A percentile compares a stretch with the other conserved stretches of the same genome.
Evolutionary conservation across 2,329 filamentous ascomycete species (phyloP).

Genomic region (Botrytis fabae): DNA sequence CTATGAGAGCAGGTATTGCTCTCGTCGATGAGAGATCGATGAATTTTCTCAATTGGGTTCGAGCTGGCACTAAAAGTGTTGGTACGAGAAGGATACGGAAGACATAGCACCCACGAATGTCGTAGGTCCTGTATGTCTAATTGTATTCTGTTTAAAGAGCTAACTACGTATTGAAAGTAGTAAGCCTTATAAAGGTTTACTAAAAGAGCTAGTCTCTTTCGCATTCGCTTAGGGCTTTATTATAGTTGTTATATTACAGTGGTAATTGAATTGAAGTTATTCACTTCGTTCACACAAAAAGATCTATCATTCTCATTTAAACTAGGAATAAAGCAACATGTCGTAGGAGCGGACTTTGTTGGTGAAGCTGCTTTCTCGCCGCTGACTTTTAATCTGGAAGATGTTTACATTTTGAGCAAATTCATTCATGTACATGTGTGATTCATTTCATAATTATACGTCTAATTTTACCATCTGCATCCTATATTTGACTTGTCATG

Average conservation of each 20-base stretch:
- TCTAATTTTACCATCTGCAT: neutral
- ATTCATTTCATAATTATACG: neutral
- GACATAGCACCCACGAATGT: no score
- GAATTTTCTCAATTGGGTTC: neutral
- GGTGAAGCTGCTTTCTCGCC: neutral
- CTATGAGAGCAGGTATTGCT: neutral
- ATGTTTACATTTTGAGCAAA: neutral
- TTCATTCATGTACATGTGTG: neutral
- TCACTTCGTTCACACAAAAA: no score
- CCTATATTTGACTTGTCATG: neutral
- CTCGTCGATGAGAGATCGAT: accelerated
- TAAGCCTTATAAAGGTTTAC: no score
- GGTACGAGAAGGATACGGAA: no score
- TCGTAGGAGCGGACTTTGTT: neutral
- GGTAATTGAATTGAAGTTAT: no score
- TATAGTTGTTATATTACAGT: no score
- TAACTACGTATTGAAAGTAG: no score
- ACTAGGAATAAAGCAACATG: neutral
- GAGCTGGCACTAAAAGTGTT: neutral
- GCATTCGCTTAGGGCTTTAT: no score
- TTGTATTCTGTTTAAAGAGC: no score
- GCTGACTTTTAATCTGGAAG: neutral
- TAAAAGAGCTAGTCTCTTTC: no score
- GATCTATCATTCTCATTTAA: neutral
- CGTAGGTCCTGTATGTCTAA: no score